A percentile compares a stretch with the other conserved stretches of the same genome.
These are phyloP conservation scores for Colletotrichum abscissum DNA, from an alignment of 2,329 filamentous ascomycete species.

Conservation along the genomic window DNA sequence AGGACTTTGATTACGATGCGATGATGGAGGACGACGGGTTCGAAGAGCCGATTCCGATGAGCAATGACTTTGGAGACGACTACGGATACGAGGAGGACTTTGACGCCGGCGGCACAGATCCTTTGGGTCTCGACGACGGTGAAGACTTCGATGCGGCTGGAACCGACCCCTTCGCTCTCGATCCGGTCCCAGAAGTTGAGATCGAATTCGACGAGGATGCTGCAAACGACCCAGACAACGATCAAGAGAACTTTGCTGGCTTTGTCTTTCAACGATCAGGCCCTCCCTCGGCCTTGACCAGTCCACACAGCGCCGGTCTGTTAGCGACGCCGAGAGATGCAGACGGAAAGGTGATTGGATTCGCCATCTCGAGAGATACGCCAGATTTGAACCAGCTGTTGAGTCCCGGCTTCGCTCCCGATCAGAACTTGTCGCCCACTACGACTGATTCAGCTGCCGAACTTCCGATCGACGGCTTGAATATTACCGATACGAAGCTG, in stretches of 20 bases:
- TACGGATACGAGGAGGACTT: slow-evolving; percentile 44
- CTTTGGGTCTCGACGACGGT: slow-evolving; percentile 37
- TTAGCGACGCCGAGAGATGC: slow-evolving; percentile 66
- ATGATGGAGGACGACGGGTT: slow-evolving; percentile 74
- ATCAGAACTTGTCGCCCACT: slow-evolving; percentile 22
- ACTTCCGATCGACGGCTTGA: slow-evolving; percentile 56
- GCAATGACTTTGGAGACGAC: slow-evolving; percentile 59
- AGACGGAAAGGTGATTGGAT: slow-evolving; percentile 66
- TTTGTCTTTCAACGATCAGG: slow-evolving; percentile 69
- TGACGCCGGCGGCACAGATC: slow-evolving; percentile 34
- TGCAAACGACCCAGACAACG: slow-evolving; percentile 60
- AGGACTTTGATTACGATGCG: slow-evolving; percentile 72
- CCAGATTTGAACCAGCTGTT: slow-evolving; percentile 40
- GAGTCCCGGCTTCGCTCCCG: slow-evolving; percentile 7
- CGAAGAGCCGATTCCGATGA: slow-evolving; percentile 74
- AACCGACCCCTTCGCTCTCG: slow-evolving; percentile 8
- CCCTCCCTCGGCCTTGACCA: slow-evolving; percentile 61
- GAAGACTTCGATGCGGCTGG: slow-evolving; percentile 19
- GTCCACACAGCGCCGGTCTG: slow-evolving; percentile 59
- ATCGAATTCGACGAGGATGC: slow-evolving; percentile 38
- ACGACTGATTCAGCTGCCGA: slow-evolving; percentile 45
- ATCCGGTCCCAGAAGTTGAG: slow-evolving; percentile 25
- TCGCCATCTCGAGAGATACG: slow-evolving; percentile 63
- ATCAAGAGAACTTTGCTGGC: slow-evolving; percentile 71
- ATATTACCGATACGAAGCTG: slow-evolving; percentile 35